Evolutionary conservation across 345 rosid genomes (phyloP), one percentile per base, ranked within the genome.

Genomic region (Cochlearia excelsa): DNA sequence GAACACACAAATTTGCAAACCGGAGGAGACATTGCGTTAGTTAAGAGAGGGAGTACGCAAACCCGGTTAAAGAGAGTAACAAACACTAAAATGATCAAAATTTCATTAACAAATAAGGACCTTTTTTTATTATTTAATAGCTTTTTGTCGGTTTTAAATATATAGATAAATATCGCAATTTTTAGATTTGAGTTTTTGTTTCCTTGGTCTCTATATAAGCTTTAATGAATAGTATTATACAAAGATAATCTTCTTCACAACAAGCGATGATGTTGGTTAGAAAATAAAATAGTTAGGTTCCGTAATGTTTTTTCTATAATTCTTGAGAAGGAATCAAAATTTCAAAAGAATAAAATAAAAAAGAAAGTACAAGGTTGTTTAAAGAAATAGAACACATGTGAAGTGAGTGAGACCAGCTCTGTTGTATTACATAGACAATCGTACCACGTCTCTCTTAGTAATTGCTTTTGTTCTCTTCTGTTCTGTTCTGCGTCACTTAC

Each of bases 61-160:
- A 16, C 23, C 23, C 23, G 23, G 23, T 16, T 16, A 16, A 47
- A 51, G 7, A 31, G 63, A 69, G 73, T 50, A 61, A 68, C 66
- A 60, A 8, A 46, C 55, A 38, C n/a, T 60, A 53, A 23, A 60
- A 2, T 68, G 67, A 61, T 39, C 40, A 54, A 46, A 61, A 54
- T 61, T 69, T 61, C 73, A 63, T 59, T 60, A 61, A 61, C 67
- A 48, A 69, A 61, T 69, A 69, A 61, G 63, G 48, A 26, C 27
- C 5, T n/a, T 1, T 0, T 33, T 65, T 50, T 28, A 48, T 28
- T 41, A 6, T 38, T 34, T 50, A 2, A 34, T 67, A 49, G 35
- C 27, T 44, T 60, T 35, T 67, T 7, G 47, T 67, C 46, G 44
- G 54, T 16, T 46, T 47, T 38, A 54, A 48, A 69, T 60, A 61